Evolutionary conservation across 306 rosid species (phyloP).

Genomic region (Arachis hypogaea): DNA sequence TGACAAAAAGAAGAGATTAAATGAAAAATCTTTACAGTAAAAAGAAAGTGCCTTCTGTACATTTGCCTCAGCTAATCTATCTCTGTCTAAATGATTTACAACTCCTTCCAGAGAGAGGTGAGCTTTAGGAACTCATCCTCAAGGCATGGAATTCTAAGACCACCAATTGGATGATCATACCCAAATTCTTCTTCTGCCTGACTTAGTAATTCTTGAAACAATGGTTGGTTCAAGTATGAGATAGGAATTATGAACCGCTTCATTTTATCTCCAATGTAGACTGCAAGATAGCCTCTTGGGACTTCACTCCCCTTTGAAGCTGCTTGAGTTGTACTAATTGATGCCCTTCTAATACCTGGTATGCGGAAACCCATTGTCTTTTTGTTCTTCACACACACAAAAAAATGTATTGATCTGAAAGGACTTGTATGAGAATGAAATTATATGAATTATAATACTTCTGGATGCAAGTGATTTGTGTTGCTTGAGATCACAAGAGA

Average conservation of each 20-base stretch:
- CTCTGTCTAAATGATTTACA: slow-evolving; percentile 17
- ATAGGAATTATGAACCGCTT: slow-evolving; percentile 41
- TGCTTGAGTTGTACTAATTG: slow-evolving; percentile 19
- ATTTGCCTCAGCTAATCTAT: slow-evolving; percentile 18
- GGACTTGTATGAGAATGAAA: slow-evolving; percentile 13
- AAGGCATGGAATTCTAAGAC: slow-evolving; percentile 46
- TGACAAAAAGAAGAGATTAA: background rate
- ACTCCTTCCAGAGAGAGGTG: slow-evolving; percentile 35
- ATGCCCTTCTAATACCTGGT: slow-evolving; percentile 11
- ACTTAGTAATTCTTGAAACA: slow-evolving; percentile 34
- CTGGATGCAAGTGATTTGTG: background rate
- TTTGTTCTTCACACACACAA: background rate
- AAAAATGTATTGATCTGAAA: slow-evolving; percentile 9
- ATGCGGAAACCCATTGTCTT: slow-evolving; percentile 41
- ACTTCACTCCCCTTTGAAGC: slow-evolving; percentile 30
- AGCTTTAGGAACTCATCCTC: slow-evolving; percentile 41
- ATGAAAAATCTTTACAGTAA: background rate
- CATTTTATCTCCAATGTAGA: slow-evolving; percentile 49
- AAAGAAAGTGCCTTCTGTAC: slow-evolving; percentile 9
- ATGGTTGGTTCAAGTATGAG: slow-evolving; percentile 43
- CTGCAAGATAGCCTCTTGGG: slow-evolving; percentile 46
- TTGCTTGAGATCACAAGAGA: slow-evolving; percentile 15
- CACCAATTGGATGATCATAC: background rate
- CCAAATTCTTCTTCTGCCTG: no score
- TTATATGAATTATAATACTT: slow-evolving; percentile 12